phyloP scores from a whole-genome alignment of 805 yeast genomes.

The Candida pseudoglaebosa region DNA sequence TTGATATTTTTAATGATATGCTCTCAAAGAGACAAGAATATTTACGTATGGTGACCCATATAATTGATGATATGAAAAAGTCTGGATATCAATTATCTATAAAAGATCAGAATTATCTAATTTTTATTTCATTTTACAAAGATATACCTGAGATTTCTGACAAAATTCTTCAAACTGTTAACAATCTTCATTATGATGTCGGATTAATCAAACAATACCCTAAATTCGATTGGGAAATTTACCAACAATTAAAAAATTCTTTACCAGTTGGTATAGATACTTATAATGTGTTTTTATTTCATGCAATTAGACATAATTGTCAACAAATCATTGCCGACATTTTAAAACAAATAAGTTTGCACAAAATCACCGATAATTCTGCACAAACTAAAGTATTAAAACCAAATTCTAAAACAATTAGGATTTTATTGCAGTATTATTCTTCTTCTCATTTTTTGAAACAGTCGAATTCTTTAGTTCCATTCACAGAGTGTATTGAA shows the following conservation, averaged over 20 bases:
- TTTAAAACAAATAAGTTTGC: constrained; percentile 7
- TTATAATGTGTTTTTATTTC: constrained; percentile 22
- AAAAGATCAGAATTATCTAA: constrained; percentile 25
- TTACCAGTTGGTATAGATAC: constrained; percentile 15
- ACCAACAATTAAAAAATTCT: constrained; percentile 14
- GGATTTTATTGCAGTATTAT: constrained; percentile 14
- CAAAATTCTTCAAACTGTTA: constrained; percentile 8
- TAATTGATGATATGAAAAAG: constrained; percentile 25
- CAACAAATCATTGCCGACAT: constrained; percentile 18
- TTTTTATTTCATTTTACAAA: constrained; percentile 27
- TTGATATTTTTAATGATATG: constrained; percentile 16
- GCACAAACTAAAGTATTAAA: neutral
- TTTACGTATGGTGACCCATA: constrained; percentile 16
- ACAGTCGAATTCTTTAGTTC: constrained; percentile 1
- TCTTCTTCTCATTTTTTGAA: constrained; percentile 5
- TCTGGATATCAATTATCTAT: constrained; percentile 24
- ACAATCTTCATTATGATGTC: constrained; percentile 5
- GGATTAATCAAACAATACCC: constrained; percentile 5
- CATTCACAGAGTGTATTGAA: constrained; percentile 5
- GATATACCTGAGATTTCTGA: constrained; percentile 23
- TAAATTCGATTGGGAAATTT: constrained; percentile 19
- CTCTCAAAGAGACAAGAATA: constrained; percentile 17
- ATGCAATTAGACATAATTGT: constrained; percentile 26
- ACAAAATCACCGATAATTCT: constrained; percentile 1
- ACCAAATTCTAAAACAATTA: constrained; percentile 18